Evolutionary conservation across 257 asterid genomes (phyloP), one percentile per base, ranked within the genome.

Genomic region (Salvia splendens): DNA sequence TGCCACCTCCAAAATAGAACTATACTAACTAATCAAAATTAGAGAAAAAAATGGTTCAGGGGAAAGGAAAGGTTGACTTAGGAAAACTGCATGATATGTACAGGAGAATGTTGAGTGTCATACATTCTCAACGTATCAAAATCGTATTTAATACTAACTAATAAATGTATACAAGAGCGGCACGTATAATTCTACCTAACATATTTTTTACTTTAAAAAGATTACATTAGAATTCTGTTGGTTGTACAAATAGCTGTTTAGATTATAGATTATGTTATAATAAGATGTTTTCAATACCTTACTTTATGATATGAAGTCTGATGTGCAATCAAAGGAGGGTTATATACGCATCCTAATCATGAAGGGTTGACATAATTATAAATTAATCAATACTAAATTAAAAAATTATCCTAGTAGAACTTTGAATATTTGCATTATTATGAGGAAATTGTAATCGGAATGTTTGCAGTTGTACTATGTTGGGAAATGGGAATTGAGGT

Each of bases 281-380:
- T 54, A 59, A 67, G 33, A 32, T 16, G 48, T n/a, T 74, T 53
- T 47, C 72, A 52, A 68, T 54, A 30, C 72, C 76, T 76, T 57
- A 73, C 80, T 76, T 78, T 61, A 71, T 24, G 73, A 70, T 54
- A 65, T 68, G 76, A 69, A 71, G 55, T 61, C 61, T n/a, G 70
- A 61, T 70, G 43, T 35, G 72, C 62, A 64, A 73, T 64, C 57
- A 60, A 72, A 53, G 59, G 9, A 57, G 38, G 64, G 46, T 51
- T 62, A 38, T 65, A 40, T 65, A 60, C 45, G 79, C 56, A 75
- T 68, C 77, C 64, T 49, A 33, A 70, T 71, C 79, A 68, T 75
- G 55, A 5, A 57, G 80, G 46, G 85, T 80, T 80, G 84, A 80
- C 85, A 75, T 43, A 53, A 43, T 8, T 38, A 38, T 52, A 28